Percentiles rank a stretch among this genome's conserved stretches.
Evolutionary conservation across 495 filamentous ascomycete species (phyloP).

Genomic region (Annulohypoxylon moriforme): DNA sequence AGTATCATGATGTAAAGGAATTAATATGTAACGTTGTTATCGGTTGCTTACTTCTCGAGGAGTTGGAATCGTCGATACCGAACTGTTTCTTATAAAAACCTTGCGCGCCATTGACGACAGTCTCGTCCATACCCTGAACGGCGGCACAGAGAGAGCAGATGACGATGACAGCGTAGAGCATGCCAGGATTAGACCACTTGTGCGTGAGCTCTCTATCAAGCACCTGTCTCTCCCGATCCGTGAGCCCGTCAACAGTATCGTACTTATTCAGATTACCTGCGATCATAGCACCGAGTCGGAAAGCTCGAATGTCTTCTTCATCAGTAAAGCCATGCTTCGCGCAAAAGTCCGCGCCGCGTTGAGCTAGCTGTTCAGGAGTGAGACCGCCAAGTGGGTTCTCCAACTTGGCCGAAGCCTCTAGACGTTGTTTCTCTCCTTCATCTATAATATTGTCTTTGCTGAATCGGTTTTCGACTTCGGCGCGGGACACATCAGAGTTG

Average conservation of each 20-base stretch:
- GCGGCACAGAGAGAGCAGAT: slow-evolving; percentile 61
- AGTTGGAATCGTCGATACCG: slow-evolving; percentile 66
- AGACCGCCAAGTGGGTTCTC: slow-evolving; percentile 78
- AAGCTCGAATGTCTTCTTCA: slow-evolving; percentile 72
- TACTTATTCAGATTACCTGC: slow-evolving; percentile 58
- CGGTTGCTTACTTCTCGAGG: slow-evolving; percentile 44
- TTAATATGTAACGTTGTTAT: background rate
- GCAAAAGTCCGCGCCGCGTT: slow-evolving; percentile 74
- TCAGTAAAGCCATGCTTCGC: slow-evolving; percentile 70
- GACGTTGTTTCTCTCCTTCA: slow-evolving; percentile 40
- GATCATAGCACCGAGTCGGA: slow-evolving; percentile 78
- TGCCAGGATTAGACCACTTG: slow-evolving; percentile 77
- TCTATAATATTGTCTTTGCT: slow-evolving; percentile 30
- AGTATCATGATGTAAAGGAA: slow-evolving; percentile 2
- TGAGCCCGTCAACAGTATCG: slow-evolving; percentile 66
- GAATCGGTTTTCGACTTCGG: slow-evolving; percentile 35
- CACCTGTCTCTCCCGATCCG: slow-evolving; percentile 65
- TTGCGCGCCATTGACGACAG: slow-evolving; percentile 82
- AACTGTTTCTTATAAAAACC: slow-evolving; percentile 74
- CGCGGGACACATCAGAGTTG: slow-evolving; percentile 36
- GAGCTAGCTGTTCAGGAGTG: slow-evolving; percentile 66
- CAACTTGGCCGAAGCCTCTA: slow-evolving; percentile 56
- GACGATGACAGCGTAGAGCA: slow-evolving; percentile 75
- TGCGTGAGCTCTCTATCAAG: slow-evolving; percentile 71
- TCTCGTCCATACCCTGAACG: slow-evolving; percentile 76